phyloP scores from a whole-genome alignment of 805 yeast species.

The Candida boleticola region DNA sequence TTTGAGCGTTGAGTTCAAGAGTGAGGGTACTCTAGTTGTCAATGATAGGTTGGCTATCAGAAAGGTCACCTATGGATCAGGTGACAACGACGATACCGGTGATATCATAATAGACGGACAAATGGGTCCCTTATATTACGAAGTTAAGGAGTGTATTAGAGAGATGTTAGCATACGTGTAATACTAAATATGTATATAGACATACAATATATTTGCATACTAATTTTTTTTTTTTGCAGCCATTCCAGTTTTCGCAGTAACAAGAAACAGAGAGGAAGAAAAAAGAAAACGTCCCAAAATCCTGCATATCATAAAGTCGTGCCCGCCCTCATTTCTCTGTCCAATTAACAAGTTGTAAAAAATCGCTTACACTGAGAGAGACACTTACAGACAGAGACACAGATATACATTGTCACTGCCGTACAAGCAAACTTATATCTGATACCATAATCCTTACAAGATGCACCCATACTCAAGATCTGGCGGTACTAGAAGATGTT shows the following conservation, averaged over 20 bases:
- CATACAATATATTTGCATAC: too few relatives aligned
- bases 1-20: conserved; percentile 80
- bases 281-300: too few relatives aligned
- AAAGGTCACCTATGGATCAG: conserved; percentile 49
- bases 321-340: not conserved
- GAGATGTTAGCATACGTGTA: conserved; percentile 74
- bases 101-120: conserved; percentile 84
- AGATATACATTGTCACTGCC: too few relatives aligned
- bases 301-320: conserved; percentile 2
- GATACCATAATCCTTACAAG: conserved; percentile 2
- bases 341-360: conserved; percentile 3
- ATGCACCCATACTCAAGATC: conserved; percentile 49
- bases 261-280: too few relatives aligned
- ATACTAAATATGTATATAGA: too few relatives aligned
- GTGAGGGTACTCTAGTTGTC: conserved; percentile 89
- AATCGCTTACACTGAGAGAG: not conserved
- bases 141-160: conserved; percentile 68
- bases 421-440: not conserved
- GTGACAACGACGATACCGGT: conserved; percentile 60
- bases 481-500: conserved; percentile 48
- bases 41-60: conserved; percentile 73
- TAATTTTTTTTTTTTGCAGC: not conserved
- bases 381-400: too few relatives aligned
- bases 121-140: conserved; percentile 70
- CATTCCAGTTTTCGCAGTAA: too few relatives aligned